These are phyloP conservation scores for Epichloe sp. DNA, from an alignment of 2,329 filamentous ascomycete species.

Conservation along the genomic window DNA sequence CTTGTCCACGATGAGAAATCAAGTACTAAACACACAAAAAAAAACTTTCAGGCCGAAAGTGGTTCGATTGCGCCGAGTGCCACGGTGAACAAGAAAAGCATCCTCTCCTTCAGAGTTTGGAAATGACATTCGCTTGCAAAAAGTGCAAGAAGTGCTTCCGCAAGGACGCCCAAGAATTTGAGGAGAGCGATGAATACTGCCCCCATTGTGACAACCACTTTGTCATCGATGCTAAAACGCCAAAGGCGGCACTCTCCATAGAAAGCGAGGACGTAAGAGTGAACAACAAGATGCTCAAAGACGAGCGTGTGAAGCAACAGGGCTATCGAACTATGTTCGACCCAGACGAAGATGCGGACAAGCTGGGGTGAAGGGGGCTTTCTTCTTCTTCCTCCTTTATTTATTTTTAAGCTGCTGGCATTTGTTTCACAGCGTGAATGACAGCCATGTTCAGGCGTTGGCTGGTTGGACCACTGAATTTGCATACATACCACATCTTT, in stretches of 20 bases:
- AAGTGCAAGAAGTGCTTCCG: constrained; percentile 98
- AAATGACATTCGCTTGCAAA: constrained; percentile 98
- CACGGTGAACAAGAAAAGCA: constrained; percentile 74
- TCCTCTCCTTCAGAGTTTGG: constrained; percentile 58
- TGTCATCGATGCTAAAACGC: constrained; percentile 75
- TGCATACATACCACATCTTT: constrained; percentile 5
- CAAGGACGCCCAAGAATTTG: constrained; percentile 83
- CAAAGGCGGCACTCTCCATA: constrained; percentile 70
- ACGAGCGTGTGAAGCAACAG: constrained; percentile 59
- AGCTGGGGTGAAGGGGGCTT: constrained; percentile 47
- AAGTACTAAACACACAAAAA: not conserved
- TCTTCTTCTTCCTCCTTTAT: not conserved
- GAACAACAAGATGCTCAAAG: constrained; percentile 83
- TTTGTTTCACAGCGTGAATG: not conserved
- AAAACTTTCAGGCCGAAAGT: constrained; percentile 60
- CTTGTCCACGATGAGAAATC: not conserved
- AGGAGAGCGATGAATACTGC: constrained; percentile 97
- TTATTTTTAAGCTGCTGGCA: not conserved
- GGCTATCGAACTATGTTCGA: constrained; percentile 58
- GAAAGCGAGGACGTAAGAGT: constrained; percentile 84
- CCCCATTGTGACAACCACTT: constrained; percentile 99
- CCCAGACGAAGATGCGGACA: constrained; percentile 59
- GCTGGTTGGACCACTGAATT: constrained; percentile 16
- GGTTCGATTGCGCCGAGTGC: constrained; percentile 98
- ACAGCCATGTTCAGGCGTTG: constrained; percentile 17